A percentile compares a stretch with the other conserved stretches of the same genome.
These are phyloP conservation scores for Ceratocystis destructans DNA, from an alignment of 2,329 filamentous ascomycete species.

Conservation along the genomic window DNA sequence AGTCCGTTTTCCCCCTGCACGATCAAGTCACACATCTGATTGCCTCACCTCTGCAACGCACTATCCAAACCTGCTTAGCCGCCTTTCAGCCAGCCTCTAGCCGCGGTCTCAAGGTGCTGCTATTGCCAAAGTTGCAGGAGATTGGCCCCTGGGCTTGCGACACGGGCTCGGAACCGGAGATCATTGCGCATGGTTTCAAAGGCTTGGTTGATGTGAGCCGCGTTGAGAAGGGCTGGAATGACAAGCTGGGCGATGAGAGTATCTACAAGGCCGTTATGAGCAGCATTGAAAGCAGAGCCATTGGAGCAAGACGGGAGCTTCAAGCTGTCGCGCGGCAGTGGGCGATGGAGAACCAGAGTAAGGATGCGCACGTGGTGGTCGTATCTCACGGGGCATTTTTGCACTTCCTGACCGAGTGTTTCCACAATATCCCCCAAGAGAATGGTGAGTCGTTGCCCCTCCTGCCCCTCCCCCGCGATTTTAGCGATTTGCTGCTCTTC, in stretches of 20 bases:
- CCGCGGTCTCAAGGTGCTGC: slow-evolving; percentile 35
- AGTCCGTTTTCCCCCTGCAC: slow-evolving; percentile 50
- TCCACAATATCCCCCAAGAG: slow-evolving; percentile 42
- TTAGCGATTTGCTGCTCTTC: background rate
- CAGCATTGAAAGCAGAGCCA: slow-evolving; percentile 47
- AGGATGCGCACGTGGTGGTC: slow-evolving; percentile 53
- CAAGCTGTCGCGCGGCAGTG: slow-evolving; percentile 34
- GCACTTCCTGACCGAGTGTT: slow-evolving; percentile 77
- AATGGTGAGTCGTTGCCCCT: slow-evolving; percentile 27
- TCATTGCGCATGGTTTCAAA: slow-evolving; percentile 48
- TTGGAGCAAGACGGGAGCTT: slow-evolving; percentile 46
- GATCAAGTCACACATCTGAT: slow-evolving; percentile 54
- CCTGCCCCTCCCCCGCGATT: no score
- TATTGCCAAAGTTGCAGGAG: slow-evolving; percentile 67
- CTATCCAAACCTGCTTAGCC: slow-evolving; percentile 61
- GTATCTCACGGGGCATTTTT: slow-evolving; percentile 75
- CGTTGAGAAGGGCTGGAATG: slow-evolving; percentile 56
- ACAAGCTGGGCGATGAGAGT: slow-evolving; percentile 41
- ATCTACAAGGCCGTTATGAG: slow-evolving; percentile 28
- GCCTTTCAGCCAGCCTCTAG: slow-evolving; percentile 46
- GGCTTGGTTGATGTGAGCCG: slow-evolving; percentile 47
- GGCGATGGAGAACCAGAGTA: slow-evolving; percentile 29
- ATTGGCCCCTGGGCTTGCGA: slow-evolving; percentile 63
- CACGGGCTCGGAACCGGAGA: slow-evolving; percentile 46
- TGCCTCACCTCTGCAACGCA: slow-evolving; percentile 67